Conservation (phyloP, 306 rosid species). For the Cicer arietinum region DNA sequence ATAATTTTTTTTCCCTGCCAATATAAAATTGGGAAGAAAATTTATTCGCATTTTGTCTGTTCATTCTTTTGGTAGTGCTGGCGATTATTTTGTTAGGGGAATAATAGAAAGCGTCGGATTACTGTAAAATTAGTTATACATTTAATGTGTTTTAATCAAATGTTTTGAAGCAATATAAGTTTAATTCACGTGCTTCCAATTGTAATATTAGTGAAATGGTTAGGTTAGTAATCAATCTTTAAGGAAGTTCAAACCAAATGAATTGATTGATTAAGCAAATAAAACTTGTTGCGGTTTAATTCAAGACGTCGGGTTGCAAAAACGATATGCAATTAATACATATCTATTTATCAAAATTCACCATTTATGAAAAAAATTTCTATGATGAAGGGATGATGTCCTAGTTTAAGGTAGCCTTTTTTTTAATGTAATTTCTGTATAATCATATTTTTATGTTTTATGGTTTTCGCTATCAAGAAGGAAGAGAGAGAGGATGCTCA, state of each 20-base stretch:
- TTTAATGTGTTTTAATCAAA: constrained; percentile 26
- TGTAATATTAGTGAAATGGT: neutral
- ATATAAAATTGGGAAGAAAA: constrained; percentile 49
- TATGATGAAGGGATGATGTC: too few species aligned
- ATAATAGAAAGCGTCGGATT: constrained; percentile 37
- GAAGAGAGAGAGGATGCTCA: neutral
- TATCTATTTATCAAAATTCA: too few species aligned
- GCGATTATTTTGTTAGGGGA: constrained; percentile 31
- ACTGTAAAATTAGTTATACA: constrained; percentile 29
- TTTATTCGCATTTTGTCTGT: constrained; percentile 36
- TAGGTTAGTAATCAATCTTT: neutral
- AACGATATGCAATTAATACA: too few species aligned
- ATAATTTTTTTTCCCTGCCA: constrained; percentile 38
- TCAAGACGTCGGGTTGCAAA: neutral
- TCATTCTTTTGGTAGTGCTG: constrained; percentile 39
- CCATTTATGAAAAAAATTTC: too few species aligned
- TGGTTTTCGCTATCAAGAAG: neutral
- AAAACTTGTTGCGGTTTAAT: neutral
- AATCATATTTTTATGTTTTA: neutral
- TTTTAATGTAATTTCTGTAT: neutral
- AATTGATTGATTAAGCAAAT: neutral
- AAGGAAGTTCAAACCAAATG: neutral
- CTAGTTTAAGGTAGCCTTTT: too few species aligned
- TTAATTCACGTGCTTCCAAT: constrained; percentile 3
- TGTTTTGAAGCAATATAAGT: constrained; percentile 15